Base-by-base conservation (phyloP, 768 basidiomycete genomes). In the Kwoniella dendrophila region DNA sequence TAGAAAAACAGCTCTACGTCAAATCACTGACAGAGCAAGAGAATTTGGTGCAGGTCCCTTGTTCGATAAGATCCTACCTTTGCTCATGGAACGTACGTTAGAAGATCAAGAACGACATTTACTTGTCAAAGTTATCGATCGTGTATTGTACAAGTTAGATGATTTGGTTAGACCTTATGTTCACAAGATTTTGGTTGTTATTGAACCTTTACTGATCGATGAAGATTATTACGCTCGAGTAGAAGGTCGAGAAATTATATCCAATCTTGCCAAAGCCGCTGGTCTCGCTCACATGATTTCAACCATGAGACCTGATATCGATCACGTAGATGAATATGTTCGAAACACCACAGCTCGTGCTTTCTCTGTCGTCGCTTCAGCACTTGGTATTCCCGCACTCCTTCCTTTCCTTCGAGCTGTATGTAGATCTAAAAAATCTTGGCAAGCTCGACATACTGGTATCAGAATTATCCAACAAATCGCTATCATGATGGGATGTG, bases 231-330 rank as follows among this genome's bases (percentile, higher is more conserved):
- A 81, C 62, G 82, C 82, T 3, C 90, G 92, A 79, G 93, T 97
- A 43, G 96, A 98, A 82, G 96, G 96, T 67, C 92, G 95, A 33
- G 96, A 99, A 82, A 98, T 99, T 78, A 99, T 98, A 70, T 95
- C 92, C 71, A 99, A 98, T 79, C 83, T 98, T 41, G 95, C 96
- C 29, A 99, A 98, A 80, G 96, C 96, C 11, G 95, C 94, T 30
- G 96, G 96, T 80, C 88, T 99, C 26, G 95, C 96, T 2, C 96
- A 99, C 81, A 98, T 99, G 96, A 99, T 99, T 72, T 99, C 96
- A 34, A 99, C 95, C 20, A 98, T 99, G 95, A 89, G 95, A 70
- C 95, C 96, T 2, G 95, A 99, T 83, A 98, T 98, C 65, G 95
- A 99, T 80, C 95, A 98, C 71, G 93, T 96, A 44, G 95, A 99